Percentiles rank a stretch among this genome's conserved stretches.
phyloP scores from a whole-genome alignment of 176 grass and related monocot species.

The Oryza nivara region DNA sequence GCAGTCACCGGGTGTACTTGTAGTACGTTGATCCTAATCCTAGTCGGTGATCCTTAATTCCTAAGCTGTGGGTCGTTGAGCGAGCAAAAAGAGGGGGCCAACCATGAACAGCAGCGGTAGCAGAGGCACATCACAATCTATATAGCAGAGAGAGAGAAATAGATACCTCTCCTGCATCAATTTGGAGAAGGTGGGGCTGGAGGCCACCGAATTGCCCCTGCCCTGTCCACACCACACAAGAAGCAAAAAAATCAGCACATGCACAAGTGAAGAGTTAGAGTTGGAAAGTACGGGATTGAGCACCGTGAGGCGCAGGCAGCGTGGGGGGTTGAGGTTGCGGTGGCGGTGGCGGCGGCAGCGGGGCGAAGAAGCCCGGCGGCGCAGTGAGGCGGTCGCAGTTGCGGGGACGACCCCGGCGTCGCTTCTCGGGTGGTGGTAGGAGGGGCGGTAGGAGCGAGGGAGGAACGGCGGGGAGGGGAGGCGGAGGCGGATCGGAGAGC shows the following conservation, averaged over 20 bases:
- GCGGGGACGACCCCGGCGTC: conserved; percentile 44
- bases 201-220: conserved; percentile 33
- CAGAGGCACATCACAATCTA: background rate
- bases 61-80: background rate
- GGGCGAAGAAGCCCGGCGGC: conserved; percentile 30
- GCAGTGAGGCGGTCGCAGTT: conserved; percentile 36
- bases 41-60: background rate
- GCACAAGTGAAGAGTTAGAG: background rate
- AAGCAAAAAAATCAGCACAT: conserved; percentile 13
- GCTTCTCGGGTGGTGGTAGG: background rate
- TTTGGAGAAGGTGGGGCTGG: conserved; percentile 48
- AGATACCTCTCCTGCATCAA: conserved; percentile 49
- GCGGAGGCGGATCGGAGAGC: conserved; percentile 28
- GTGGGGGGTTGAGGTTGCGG: background rate
- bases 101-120: background rate
- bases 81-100: background rate
- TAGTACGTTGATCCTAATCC: background rate
- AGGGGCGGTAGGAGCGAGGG: conserved; percentile 1
- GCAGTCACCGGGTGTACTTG: too few relatives aligned
- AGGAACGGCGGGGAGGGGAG: background rate
- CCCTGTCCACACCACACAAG: conserved; percentile 3
- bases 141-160: background rate
- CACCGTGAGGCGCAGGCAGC: background rate
- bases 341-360: background rate
- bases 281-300: too few relatives aligned